Conservation (phyloP, 345 rosid species). For the Pugionium cornutum region DNA sequence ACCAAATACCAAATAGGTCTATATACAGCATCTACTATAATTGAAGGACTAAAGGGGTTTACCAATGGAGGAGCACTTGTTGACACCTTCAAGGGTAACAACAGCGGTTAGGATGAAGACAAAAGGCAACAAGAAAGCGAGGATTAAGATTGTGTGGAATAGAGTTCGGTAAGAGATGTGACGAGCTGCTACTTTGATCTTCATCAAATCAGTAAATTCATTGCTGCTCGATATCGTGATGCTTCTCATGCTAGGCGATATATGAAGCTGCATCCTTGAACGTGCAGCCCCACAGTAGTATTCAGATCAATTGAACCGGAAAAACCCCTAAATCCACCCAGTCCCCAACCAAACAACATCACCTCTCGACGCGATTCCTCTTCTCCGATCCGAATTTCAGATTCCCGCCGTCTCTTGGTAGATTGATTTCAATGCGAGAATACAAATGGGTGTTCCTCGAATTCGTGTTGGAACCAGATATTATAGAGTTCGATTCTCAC, state of each 20-base stretch:
- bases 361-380: constrained; percentile 48
- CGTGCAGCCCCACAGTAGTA: constrained; percentile 60
- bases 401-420: constrained; percentile 18
- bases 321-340: constrained; percentile 45
- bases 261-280: constrained; percentile 98
- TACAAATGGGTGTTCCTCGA: constrained; percentile 24
- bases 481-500: constrained; percentile 24
- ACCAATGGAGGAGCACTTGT: constrained; percentile 99
- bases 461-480: background rate
- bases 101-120: constrained; percentile 98
- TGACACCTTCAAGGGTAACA: constrained; percentile 99
- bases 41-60: constrained; percentile 10
- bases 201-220: constrained; percentile 99
- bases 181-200: constrained; percentile 99
- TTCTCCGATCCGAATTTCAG: constrained; percentile 14
- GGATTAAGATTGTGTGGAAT: constrained; percentile 89
- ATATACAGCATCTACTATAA: background rate
- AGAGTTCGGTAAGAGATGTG: constrained; percentile 96
- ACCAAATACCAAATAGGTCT: background rate
- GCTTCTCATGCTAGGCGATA: constrained; percentile 99
- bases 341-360: constrained; percentile 62
- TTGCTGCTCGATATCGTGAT: constrained; percentile 95
- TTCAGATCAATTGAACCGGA: constrained; percentile 21
- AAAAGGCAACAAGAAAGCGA: constrained; percentile 96
- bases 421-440: constrained; percentile 22